A percentile compares a stretch with the other conserved stretches of the same genome.
phyloP scores from a whole-genome alignment of 2,329 filamentous ascomycete genomes.

The Fusarium sp. region DNA sequence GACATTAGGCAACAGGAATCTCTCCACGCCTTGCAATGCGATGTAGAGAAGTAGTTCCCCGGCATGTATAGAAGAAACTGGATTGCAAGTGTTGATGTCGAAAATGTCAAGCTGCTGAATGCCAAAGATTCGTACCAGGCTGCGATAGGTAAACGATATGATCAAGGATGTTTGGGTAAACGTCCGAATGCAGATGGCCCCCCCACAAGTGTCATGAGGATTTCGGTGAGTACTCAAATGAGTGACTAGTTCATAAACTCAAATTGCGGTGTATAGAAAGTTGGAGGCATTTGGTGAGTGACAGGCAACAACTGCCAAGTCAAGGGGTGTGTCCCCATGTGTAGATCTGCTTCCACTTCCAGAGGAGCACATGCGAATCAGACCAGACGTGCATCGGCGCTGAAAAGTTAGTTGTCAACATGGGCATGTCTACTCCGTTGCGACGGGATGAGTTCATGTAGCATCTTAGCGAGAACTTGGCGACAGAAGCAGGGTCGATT shows the following conservation, averaged over 20 bases:
- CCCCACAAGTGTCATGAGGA: background rate
- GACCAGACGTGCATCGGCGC: constrained; percentile 30
- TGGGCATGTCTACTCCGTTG: constrained; percentile 16
- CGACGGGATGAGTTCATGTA: constrained; percentile 22
- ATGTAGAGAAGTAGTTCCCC: background rate
- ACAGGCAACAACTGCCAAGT: constrained; percentile 10
- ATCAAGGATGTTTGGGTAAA: constrained; percentile 12
- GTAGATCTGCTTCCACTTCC: constrained; percentile 35
- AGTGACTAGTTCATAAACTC: background rate
- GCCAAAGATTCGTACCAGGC: background rate
- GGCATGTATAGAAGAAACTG: background rate
- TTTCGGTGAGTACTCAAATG: background rate
- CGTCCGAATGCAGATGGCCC: constrained; percentile 15
- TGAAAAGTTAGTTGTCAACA: constrained; percentile 27
- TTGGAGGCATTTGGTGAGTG: background rate
- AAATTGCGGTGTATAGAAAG: constrained; percentile 30
- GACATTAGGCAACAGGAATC: constrained; percentile 4
- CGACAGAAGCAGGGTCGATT: background rate
- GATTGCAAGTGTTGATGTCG: constrained; percentile 1
- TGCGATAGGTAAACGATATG: constrained; percentile 1
- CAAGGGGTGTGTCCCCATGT: constrained; percentile 7
- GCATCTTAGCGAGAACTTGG: constrained; percentile 29
- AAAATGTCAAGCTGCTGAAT: background rate
- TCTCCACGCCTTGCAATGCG: background rate
- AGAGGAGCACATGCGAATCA: constrained; percentile 31